A percentile compares a stretch with the other conserved stretches of the same genome.
Conservation (phyloP, 2,329 filamentous ascomycete species). For the Onygenales sp. region DNA sequence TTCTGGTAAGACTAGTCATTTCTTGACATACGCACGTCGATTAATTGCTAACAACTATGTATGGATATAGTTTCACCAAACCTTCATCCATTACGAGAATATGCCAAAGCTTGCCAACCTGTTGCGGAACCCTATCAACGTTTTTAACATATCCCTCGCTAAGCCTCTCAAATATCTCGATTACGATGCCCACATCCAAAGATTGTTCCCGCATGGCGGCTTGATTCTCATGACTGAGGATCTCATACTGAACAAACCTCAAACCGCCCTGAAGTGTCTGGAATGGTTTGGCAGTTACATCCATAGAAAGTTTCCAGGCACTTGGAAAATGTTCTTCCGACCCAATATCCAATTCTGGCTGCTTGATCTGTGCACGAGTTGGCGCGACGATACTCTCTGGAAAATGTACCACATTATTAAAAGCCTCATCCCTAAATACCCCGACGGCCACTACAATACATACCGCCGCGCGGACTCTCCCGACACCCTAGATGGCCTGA, state of each 20-base stretch:
- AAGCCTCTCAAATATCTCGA: slow-evolving; percentile 17
- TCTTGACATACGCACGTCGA: background rate
- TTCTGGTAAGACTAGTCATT: slow-evolving; percentile 23
- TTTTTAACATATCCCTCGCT: slow-evolving; percentile 26
- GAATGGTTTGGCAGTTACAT: slow-evolving; percentile 24
- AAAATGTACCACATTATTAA: slow-evolving; percentile 21
- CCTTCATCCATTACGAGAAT: slow-evolving; percentile 20
- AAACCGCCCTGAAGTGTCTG: slow-evolving; percentile 23
- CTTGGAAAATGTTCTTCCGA: slow-evolving; percentile 30
- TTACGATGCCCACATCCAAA: slow-evolving; percentile 19
- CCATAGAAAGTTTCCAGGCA: slow-evolving; percentile 17
- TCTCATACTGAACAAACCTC: slow-evolving; percentile 22
- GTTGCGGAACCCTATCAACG: slow-evolving; percentile 17
- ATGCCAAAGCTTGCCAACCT: slow-evolving; percentile 19
- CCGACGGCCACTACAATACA: slow-evolving; percentile 5
- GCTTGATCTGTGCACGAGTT: slow-evolving; percentile 14
- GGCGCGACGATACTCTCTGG: slow-evolving; percentile 13
- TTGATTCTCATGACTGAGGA: slow-evolving; percentile 34
- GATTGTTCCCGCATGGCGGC: slow-evolving; percentile 29
- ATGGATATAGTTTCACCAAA: slow-evolving; percentile 26
- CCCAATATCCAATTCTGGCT: slow-evolving; percentile 29
- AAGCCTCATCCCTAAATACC: slow-evolving; percentile 15
- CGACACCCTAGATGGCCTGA: slow-evolving; percentile 15
- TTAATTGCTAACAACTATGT: background rate
- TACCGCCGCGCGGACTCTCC: slow-evolving; percentile 7